Percentiles rank a stretch among this genome's conserved stretches.
Conservation (phyloP, 805 yeast species). For the Lipomyces sp. region DNA sequence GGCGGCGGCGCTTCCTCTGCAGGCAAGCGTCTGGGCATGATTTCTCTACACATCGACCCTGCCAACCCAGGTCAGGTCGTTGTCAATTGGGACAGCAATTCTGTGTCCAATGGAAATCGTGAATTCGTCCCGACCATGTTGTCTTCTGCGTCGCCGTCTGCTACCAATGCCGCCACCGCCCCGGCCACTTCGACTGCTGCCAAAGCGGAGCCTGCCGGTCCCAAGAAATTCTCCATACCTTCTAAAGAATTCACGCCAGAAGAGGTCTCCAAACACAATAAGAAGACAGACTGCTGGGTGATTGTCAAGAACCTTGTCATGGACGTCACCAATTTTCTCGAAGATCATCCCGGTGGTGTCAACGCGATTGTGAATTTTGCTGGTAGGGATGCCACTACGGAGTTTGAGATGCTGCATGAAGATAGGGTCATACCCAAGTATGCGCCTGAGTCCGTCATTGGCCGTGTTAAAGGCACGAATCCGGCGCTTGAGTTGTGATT, state of each 20-base stretch:
- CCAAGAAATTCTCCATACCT: conserved; percentile 51
- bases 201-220: neutral
- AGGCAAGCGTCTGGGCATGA: conserved; percentile 49
- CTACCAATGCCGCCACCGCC: conserved; percentile 25
- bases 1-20: conserved; percentile 42
- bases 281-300: conserved; percentile 72
- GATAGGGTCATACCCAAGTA: conserved; percentile 59
- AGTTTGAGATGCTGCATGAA: conserved; percentile 68
- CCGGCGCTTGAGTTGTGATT: conserved; percentile 50
- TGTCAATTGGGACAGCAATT: conserved; percentile 35
- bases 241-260: conserved; percentile 50
- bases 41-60: conserved; percentile 49
- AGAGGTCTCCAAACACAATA: conserved; percentile 56
- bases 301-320: conserved; percentile 70
- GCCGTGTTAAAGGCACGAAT: conserved; percentile 54
- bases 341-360: conserved; percentile 69
- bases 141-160: conserved; percentile 12
- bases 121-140: conserved; percentile 23
- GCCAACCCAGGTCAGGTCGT: conserved; percentile 37
- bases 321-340: conserved; percentile 60
- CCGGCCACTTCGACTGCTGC: conserved; percentile 23
- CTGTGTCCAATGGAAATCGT: conserved; percentile 11
- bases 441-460: conserved; percentile 56
- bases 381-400: conserved; percentile 75
- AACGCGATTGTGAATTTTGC: conserved; percentile 72